Base-by-base conservation (phyloP, 1,139 yeast species). In the Hemisphaericaspora lyxosophila region DNA sequence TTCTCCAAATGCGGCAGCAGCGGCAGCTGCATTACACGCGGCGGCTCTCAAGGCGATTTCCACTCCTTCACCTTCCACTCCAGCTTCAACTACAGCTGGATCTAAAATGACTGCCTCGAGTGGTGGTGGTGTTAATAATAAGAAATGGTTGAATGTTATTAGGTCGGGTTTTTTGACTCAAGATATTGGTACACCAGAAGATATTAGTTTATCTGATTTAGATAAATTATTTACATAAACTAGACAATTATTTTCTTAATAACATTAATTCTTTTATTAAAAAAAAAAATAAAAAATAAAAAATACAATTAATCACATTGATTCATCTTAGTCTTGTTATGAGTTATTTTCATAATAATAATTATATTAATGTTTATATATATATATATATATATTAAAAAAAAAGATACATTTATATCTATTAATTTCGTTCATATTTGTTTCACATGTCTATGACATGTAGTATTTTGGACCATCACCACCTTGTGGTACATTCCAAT, bases 391-490 rank as follows among this genome's bases (percentile, higher is more conserved):
- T n/a, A n/a, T n/a, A n/a, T n/a, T n/a, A n/a, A 12, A 27, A 12
- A 26, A 26, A 12, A 26, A n/a, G 18, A 26, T 9, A n/a, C n/a
- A n/a, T n/a, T n/a, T n/a, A n/a, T n/a, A n/a, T n/a, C n/a, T n/a
- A 27, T 5, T 4, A 23, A 13, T 22, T 15, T 16, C 5, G 16
- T 11, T 19, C 28, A 23, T 27, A 20, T 12, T 5, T 27, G 20
- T 16, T 12, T 15, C 17, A 27, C n/a, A n/a, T n/a, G n/a, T 20
- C 54, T 57, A 84, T 2, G 89, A 78, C 83, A 84, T 78, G 59
- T 79, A 82, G 61, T 90, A 90, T 61, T 90, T 92, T 43, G 98
- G 98, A 7, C 98, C 98, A 57, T 85, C 97, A 27, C 97, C 97
- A 45, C 98, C 97, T 66, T 92, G 97, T 4, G 98, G 98, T 12